Evolutionary conservation across 2,329 filamentous ascomycete genomes (phyloP).

Genomic region (Ceratocystiopsis minuta): DNA sequence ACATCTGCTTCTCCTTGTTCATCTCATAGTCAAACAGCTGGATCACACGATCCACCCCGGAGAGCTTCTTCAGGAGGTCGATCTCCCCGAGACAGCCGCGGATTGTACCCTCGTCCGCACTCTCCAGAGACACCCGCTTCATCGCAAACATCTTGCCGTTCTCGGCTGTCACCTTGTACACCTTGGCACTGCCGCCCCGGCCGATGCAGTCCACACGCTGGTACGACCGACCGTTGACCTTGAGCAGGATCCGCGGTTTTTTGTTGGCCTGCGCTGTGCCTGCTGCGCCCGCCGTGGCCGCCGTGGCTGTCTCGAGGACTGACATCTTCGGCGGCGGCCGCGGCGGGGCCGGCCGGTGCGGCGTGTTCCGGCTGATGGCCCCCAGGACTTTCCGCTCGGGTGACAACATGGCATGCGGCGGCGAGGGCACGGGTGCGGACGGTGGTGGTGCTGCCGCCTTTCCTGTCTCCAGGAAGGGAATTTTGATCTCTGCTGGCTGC

Average conservation of each 20-base stretch:
- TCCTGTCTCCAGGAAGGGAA: no score
- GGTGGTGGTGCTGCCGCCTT: background rate
- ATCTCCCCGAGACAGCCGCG: slow-evolving; percentile 90
- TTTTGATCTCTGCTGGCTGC: background rate
- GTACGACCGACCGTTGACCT: slow-evolving; percentile 81
- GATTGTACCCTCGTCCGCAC: slow-evolving; percentile 69
- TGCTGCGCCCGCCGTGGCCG: slow-evolving; percentile 60
- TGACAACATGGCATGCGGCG: background rate
- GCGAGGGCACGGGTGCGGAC: background rate
- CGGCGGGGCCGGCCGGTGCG: slow-evolving; percentile 54
- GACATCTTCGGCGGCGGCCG: slow-evolving; percentile 93
- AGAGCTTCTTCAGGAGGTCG: slow-evolving; percentile 66
- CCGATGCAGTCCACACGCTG: slow-evolving; percentile 81
- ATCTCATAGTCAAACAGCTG: slow-evolving; percentile 83
- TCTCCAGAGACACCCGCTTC: slow-evolving; percentile 80
- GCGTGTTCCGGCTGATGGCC: slow-evolving; percentile 46
- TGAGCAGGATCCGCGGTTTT: slow-evolving; percentile 67
- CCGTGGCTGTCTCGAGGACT: slow-evolving; percentile 77
- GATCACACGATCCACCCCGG: slow-evolving; percentile 77
- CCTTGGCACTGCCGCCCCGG: slow-evolving; percentile 80
- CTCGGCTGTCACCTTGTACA: slow-evolving; percentile 92
- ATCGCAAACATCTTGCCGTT: slow-evolving; percentile 91
- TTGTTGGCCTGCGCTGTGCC: slow-evolving; percentile 47
- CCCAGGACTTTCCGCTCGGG: slow-evolving; percentile 39
- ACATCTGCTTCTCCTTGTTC: slow-evolving; percentile 75